Conservation (phyloP, 352 stramenopile species). For the Phytophthora fragariae region DNA sequence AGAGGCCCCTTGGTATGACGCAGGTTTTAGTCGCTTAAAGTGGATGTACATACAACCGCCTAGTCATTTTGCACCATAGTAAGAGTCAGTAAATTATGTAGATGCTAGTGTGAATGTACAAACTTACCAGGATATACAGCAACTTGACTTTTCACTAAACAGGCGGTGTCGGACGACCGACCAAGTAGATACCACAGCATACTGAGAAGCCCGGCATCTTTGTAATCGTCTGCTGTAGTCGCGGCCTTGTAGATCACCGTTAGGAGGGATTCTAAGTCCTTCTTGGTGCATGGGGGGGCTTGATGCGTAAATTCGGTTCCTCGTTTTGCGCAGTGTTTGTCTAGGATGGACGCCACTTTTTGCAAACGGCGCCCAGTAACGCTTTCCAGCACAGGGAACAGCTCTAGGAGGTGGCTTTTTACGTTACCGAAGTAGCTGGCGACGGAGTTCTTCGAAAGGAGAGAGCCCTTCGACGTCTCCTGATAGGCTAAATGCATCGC, state of each 20-base stretch:
- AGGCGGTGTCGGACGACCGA: background rate
- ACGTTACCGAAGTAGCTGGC: background rate
- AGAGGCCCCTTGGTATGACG: too few relatives aligned
- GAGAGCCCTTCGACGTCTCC: background rate
- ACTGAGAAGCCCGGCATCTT: background rate
- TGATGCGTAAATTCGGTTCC: background rate
- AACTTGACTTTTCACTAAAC: background rate
- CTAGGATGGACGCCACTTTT: background rate
- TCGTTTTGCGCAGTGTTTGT: background rate
- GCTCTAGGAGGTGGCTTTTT: background rate
- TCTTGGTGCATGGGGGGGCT: background rate
- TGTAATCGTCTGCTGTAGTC: background rate
- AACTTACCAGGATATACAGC: background rate
- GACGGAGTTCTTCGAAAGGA: background rate
- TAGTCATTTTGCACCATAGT: background rate
- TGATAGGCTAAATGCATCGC: background rate
- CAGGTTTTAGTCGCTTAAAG: too few relatives aligned
- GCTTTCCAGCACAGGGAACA: background rate
- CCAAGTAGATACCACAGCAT: background rate
- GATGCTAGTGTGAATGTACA: background rate
- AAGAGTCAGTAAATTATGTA: background rate
- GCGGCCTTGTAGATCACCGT: background rate
- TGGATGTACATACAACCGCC: background rate
- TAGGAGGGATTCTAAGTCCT: background rate
- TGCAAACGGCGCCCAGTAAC: background rate